Base-by-base conservation (phyloP, 805 yeast species). In the Candida ficus region DNA sequence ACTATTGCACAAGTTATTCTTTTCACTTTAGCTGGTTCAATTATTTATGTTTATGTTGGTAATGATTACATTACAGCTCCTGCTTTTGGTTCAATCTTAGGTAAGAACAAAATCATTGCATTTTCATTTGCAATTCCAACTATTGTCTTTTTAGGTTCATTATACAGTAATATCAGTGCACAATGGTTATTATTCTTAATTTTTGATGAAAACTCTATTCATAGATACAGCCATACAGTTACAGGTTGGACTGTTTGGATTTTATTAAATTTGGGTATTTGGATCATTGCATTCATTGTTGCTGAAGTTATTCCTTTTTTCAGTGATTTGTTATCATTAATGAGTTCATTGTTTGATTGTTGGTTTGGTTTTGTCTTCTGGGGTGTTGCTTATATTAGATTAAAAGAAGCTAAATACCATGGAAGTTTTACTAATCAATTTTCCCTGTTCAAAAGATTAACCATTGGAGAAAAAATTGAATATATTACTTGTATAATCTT, bases 221-320 rank as follows among this genome's bases (percentile, higher is more conserved):
- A 76, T 54, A 60, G 73, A 48, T 63, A 61, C 36, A 58, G 61
- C 9, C 78, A 76, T 52, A 75, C 83, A 1, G 45, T 58, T 19
- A 47, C 58, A 20, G 81, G 82, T 6, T 78, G 83, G 83, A 34
- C 52, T 3, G 62, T 66, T 11, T 77, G 83, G 83, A 50, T 62
- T 5, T 67, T 58, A 1, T 50, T 76, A 36, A 66, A 73, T 43
- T 52, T 62, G 10, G 41, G 48, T 1, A 61, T 72, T 18, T 77
- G 83, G 83, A 52, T 69, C 12, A 22, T 70, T 5, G 80, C 81
- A 0, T 78, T 75, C 45, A 58, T 76, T n/a, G 63, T 77, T 49
- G 82, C 81, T 2, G 80, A 77, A 53, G 82, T 74, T 23, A 76
- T 77, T 49, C 83, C 83, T n/a, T 76, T 77, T 56, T 77, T 77